Evolutionary conservation across 495 filamentous ascomycete genomes (phyloP), one percentile per base, ranked within the genome.

Genomic region (Chaetomium fimeti): DNA sequence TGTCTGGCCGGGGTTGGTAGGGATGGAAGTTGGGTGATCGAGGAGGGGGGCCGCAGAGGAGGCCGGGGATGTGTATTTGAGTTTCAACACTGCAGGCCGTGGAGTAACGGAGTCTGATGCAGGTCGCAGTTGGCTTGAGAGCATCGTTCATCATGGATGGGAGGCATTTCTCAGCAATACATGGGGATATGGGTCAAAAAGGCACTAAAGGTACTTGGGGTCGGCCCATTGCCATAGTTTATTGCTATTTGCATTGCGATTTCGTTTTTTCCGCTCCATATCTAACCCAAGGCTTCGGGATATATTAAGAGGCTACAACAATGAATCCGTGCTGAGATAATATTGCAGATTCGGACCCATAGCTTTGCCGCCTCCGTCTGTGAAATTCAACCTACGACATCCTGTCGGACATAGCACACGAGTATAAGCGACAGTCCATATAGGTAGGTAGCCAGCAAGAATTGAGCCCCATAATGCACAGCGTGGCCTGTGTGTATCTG

Each of bases 1-100:
- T 98, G 83, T 90, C 93, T 18, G 86, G 86, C 61, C 80, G 94
- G 64, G 94, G 94, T 2, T 97, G 93, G 92, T 97, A 85, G 20
- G 24, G 45, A n/a, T n/a, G n/a, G n/a, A n/a, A 6, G 2, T 20
- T 1, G 15, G 45, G 20, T 8, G n/a, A 20, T 24, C n/a, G n/a
- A n/a, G 1, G 45, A 49, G 77, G 47, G 18, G 24, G 6, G 9
- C 4, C 11, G 1, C 32, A 1, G 29, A 40, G 32, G 52, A 38
- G 49, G 22, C 15, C 48, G n/a, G 16, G 47, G 47, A 20, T 52
- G 32, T 24, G 13, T 18, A 25, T 63, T 45, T 11, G 53, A 63
- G 48, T 67, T 56, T 67, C 65, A 60, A 60, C 65, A 67, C 61
- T 51, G 48, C 8, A 38, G 18, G 36, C 9, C n/a, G 8, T 22